Percentiles rank a stretch among this genome's conserved stretches.
phyloP scores from a whole-genome alignment of 345 rosid genomes.

The Camelina sativa region DNA sequence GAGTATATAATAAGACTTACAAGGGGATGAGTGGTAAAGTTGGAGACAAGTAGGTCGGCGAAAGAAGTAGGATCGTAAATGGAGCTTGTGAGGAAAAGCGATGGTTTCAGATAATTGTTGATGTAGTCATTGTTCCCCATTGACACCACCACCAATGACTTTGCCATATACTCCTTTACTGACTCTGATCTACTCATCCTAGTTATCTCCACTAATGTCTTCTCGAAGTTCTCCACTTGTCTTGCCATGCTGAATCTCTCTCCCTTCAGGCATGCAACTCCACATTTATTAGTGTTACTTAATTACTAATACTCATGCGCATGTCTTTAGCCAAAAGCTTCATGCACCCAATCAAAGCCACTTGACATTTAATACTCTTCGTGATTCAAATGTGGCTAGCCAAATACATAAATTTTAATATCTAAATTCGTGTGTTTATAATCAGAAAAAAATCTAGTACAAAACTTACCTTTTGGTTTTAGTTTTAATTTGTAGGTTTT shows the following conservation, averaged over 20 bases:
- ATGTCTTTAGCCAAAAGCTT: not conserved
- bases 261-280: conserved; percentile 56
- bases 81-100: conserved; percentile 54
- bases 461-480: not conserved
- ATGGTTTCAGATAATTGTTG: conserved; percentile 73
- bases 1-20: conserved; percentile 36
- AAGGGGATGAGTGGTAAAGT: conserved; percentile 54
- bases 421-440: not conserved
- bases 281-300: not conserved
- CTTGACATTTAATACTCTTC: conserved; percentile 2
- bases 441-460: not conserved
- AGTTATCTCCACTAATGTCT: conserved; percentile 56
- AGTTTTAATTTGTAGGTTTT: not conserved
- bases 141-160: conserved; percentile 66
- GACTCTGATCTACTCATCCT: conserved; percentile 30
- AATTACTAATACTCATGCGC: conserved; percentile 22
- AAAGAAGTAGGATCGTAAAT: conserved; percentile 53
- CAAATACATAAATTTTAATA: not conserved
- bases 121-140: conserved; percentile 86
- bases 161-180: conserved; percentile 42
- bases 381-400: not conserved
- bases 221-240: conserved; percentile 67
- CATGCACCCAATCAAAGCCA: conserved; percentile 34
- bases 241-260: conserved; percentile 62
- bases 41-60: conserved; percentile 62